Evolutionary conservation across 2,329 filamentous ascomycete species (phyloP).

Genomic region (Cladophialophora exuberans): DNA sequence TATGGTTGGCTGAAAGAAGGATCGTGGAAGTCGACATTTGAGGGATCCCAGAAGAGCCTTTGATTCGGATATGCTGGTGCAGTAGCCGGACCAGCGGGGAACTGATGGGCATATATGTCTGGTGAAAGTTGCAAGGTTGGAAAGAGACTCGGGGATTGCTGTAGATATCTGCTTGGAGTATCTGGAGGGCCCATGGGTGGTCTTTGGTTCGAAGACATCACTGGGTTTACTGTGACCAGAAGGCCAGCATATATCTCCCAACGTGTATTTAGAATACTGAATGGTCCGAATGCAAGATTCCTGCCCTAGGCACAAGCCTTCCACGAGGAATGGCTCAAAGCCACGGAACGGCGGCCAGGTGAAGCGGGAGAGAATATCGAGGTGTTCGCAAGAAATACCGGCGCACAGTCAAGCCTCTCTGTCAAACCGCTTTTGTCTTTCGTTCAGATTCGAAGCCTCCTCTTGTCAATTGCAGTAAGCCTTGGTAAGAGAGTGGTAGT

Average conservation of each 20-base stretch:
- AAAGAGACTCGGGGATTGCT: constrained; percentile 52
- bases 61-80: constrained; percentile 62
- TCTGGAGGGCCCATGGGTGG: constrained; percentile 45
- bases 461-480: background rate
- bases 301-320: background rate
- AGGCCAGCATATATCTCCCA: background rate
- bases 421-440: background rate
- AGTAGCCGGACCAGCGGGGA: constrained; percentile 52
- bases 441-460: background rate
- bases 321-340: background rate
- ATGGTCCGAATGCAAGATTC: background rate
- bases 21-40: constrained; percentile 23
- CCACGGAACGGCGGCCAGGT: too few species aligned
- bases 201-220: constrained; percentile 28
- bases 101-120: constrained; percentile 57
- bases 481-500: too few species aligned
- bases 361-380: too few species aligned
- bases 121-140: constrained; percentile 61
- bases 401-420: too few species aligned
- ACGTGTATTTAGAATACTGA: background rate
- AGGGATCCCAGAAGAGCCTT: constrained; percentile 53
- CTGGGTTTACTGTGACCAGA: background rate
- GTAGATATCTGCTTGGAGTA: constrained; percentile 48
- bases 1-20: constrained; percentile 27
- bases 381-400: too few species aligned